Evolutionary conservation across 1,284 basidiomycete species (phyloP).

Genomic region (Leccinum proliferum): DNA sequence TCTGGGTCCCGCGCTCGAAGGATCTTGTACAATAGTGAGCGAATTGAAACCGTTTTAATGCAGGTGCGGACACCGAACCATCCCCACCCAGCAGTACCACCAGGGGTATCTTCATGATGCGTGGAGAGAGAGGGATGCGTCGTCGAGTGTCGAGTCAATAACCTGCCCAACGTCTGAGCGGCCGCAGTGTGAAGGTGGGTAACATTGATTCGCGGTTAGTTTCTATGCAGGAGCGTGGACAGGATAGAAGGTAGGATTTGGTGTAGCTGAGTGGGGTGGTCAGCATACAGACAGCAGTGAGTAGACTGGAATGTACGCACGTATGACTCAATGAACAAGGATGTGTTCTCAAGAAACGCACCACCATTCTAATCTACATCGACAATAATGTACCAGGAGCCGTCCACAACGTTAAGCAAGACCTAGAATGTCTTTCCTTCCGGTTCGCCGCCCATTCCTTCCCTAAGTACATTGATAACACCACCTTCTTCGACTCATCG

Average conservation of each 20-base stretch:
- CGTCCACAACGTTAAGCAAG: too few species aligned
- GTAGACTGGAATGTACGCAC: conserved; percentile 45
- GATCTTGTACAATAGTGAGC: conserved; percentile 17
- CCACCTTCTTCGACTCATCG: too few species aligned
- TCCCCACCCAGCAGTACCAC: conserved; percentile 42
- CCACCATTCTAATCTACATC: too few species aligned
- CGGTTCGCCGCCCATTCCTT: too few species aligned
- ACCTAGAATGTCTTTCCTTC: too few species aligned
- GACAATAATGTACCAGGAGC: too few species aligned
- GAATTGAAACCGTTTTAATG: conserved; percentile 26
- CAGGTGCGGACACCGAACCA: conserved; percentile 8
- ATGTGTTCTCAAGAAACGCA: conserved; percentile 37
- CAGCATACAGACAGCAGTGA: neutral
- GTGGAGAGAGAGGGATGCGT: conserved; percentile 80
- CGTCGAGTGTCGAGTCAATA: conserved; percentile 73
- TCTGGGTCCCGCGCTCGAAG: conserved; percentile 14
- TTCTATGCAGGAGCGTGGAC: conserved; percentile 84
- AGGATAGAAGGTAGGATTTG: conserved; percentile 93
- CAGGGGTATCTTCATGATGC: conserved; percentile 90
- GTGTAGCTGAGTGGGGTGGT: conserved; percentile 61
- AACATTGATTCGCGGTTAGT: conserved; percentile 56
- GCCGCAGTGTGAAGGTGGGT: conserved; percentile 72
- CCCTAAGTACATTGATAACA: too few species aligned
- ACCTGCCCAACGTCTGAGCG: conserved; percentile 76
- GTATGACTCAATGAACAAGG: conserved; percentile 93